These are phyloP conservation scores for Coffea eugenioides DNA, from an alignment of 257 asterid species.

Conservation along the genomic window DNA sequence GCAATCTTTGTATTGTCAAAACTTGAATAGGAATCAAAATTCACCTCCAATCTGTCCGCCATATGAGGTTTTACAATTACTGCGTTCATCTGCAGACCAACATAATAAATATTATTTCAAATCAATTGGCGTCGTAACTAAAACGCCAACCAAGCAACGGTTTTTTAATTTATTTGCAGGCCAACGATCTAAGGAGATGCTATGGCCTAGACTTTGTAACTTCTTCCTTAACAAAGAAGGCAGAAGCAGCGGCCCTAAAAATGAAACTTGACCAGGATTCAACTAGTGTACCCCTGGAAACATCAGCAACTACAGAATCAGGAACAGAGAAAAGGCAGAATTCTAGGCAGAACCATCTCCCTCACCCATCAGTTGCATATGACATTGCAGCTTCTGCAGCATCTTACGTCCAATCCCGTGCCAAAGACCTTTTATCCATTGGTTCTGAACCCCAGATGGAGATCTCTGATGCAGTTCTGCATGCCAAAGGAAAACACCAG, in stretches of 20 bases:
- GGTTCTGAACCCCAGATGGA: conserved; percentile 26
- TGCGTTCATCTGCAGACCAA: not conserved
- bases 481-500: conserved; percentile 5
- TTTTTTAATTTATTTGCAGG: conserved; percentile 42
- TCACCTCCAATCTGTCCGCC: not conserved
- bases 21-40: not conserved
- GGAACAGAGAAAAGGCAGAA: conserved; percentile 15
- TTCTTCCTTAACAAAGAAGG: conserved; percentile 74
- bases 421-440: conserved; percentile 33
- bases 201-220: conserved; percentile 72
- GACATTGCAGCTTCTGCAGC: conserved; percentile 88
- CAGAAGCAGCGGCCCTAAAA: conserved; percentile 51
- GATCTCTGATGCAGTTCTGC: conserved; percentile 1
- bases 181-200: conserved; percentile 57
- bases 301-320: conserved; percentile 12
- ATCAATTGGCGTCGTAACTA: too few species aligned
- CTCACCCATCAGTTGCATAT: conserved; percentile 53
- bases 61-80: not conserved
- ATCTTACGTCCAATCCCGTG: conserved; percentile 58
- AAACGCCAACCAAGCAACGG: too few species aligned
- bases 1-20: not conserved
- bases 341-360: conserved; percentile 21
- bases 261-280: conserved; percentile 46
- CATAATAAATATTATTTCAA: not conserved
- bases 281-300: conserved; percentile 1